Percentiles rank a stretch among this genome's conserved stretches.
phyloP scores from a whole-genome alignment of 2,329 filamentous ascomycete genomes.

The Pezizomycotina sp. region DNA sequence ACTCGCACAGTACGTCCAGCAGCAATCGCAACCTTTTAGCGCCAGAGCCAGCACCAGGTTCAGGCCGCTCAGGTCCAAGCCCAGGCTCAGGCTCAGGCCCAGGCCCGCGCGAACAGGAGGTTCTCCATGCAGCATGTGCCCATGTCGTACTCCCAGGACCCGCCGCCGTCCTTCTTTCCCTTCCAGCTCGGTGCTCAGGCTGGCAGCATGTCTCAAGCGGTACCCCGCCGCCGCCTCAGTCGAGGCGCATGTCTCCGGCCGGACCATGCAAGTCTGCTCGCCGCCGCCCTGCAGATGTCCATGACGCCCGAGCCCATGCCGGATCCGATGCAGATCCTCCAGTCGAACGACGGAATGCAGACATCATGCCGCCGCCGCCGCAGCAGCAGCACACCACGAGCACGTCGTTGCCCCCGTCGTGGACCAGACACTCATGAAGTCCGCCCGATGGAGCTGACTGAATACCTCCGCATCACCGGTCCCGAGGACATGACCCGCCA shows the following conservation, averaged over 20 bases:
- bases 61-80: no score
- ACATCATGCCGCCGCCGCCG: constrained; percentile 14
- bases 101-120: constrained; percentile 15
- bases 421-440: constrained; percentile 11
- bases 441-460: constrained; percentile 17
- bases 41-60: no score
- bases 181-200: no score
- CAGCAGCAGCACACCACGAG: constrained; percentile 8
- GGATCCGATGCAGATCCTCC: constrained; percentile 12
- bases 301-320: constrained; percentile 14
- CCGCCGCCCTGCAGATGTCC: constrained; percentile 9
- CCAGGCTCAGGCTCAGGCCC: constrained; percentile 9
- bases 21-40: no score
- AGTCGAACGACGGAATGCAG: constrained; percentile 16
- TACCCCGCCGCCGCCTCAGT: no score
- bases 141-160: no score
- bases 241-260: no score
- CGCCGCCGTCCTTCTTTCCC: no score
- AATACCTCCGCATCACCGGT: constrained; percentile 18
- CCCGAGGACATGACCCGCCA: constrained; percentile 19
- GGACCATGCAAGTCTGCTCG: no score
- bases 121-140: constrained; percentile 16
- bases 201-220: no score
- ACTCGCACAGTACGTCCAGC: no score
- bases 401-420: constrained; percentile 12